These are phyloP conservation scores for Cercophora samala DNA, from an alignment of 495 filamentous ascomycete genomes.

Conservation along the genomic window DNA sequence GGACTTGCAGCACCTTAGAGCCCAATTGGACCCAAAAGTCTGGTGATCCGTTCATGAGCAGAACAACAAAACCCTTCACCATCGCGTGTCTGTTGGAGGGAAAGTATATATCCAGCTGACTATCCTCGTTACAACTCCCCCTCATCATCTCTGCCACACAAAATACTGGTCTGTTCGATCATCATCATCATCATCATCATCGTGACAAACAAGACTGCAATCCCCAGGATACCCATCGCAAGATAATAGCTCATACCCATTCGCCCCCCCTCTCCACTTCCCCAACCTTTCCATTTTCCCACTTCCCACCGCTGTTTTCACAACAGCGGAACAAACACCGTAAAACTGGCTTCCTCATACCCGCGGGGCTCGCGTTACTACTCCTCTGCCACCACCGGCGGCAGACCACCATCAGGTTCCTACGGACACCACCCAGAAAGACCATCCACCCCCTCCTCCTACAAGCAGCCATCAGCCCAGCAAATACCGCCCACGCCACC, in stretches of 20 bases:
- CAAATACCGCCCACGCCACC: not conserved
- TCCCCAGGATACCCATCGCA: not conserved
- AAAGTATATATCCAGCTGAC: not conserved
- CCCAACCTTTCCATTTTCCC: not conserved
- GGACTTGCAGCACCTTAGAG: constrained; percentile 18
- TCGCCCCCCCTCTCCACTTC: not conserved
- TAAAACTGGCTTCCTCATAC: constrained; percentile 9
- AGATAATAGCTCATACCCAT: not conserved
- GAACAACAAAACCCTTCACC: constrained; percentile 1
- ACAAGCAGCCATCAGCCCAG: not conserved
- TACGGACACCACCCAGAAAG: not conserved
- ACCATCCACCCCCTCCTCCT: constrained; percentile 6
- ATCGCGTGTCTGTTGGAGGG: not conserved
- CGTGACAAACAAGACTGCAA: not conserved
- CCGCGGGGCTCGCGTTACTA: not conserved
- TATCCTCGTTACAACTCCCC: not conserved
- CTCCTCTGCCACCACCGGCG: not conserved
- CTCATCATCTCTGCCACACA: not conserved
- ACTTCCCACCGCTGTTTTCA: not conserved
- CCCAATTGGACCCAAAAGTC: constrained; percentile 28
- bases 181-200: too few relatives aligned
- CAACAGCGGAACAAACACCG: not conserved
- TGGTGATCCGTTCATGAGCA: constrained; percentile 19
- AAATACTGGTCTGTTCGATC: not conserved
- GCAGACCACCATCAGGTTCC: not conserved